Evolutionary conservation across 495 filamentous ascomycete genomes (phyloP).

Genomic region (Stereocaulon alpinum): DNA sequence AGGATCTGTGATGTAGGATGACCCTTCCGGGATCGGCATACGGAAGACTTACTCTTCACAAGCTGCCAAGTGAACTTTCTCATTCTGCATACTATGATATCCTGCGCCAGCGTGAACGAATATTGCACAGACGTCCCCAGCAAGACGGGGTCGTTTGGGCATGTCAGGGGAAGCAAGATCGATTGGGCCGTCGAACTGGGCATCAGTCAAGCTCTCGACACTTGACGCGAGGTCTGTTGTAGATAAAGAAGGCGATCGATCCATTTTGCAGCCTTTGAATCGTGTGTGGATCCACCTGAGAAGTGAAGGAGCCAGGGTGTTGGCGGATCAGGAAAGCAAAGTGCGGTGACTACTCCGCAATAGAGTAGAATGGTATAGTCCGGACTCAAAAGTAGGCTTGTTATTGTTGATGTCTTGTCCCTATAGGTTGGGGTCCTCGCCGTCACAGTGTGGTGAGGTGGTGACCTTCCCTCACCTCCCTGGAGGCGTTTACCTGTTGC

Average conservation of each 20-base stretch:
- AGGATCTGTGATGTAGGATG: background rate
- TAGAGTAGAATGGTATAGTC: background rate
- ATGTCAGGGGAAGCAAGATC: conserved; percentile 7
- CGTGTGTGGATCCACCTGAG: conserved; percentile 10
- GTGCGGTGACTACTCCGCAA: background rate
- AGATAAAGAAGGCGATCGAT: background rate
- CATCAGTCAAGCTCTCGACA: background rate
- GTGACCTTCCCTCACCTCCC: background rate
- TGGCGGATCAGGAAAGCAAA: background rate
- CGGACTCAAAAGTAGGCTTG: background rate
- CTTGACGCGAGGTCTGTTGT: background rate
- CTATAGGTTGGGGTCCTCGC: background rate
- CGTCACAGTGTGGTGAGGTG: background rate
- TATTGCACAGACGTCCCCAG: conserved; percentile 52
- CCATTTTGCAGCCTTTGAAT: background rate
- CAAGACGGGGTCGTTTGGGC: conserved; percentile 22
- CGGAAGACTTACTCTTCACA: conserved; percentile 66
- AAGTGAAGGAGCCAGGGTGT: conserved; percentile 8
- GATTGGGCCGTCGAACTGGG: conserved; percentile 17
- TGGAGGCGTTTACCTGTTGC: background rate
- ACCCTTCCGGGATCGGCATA: background rate
- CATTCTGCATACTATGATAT: conserved; percentile 81
- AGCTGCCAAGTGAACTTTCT: conserved; percentile 67
- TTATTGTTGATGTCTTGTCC: background rate
- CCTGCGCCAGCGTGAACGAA: conserved; percentile 95